Evolutionary conservation across 106 monocot genomes (phyloP).

Genomic region (Iris macrosiphon): DNA sequence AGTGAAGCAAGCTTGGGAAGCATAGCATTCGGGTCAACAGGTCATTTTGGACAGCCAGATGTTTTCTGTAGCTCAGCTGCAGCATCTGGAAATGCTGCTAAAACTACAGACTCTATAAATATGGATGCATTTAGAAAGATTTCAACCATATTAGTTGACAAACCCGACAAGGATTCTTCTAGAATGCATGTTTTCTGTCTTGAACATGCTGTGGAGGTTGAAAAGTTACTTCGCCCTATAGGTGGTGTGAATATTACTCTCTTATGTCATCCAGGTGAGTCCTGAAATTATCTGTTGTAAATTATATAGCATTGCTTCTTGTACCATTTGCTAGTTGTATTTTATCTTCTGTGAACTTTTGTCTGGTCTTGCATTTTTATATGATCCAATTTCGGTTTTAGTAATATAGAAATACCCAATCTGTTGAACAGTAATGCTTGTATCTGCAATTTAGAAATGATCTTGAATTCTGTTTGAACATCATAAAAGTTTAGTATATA

Average conservation of each 20-base stretch:
- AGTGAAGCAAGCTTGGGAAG: conserved; percentile 6
- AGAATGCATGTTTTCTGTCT: conserved; percentile 92
- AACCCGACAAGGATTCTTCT: conserved; percentile 66
- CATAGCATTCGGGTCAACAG: not conserved
- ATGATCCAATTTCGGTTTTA: no score
- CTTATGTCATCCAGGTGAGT: conserved; percentile 82
- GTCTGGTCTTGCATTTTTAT: no score
- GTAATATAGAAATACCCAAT: no score
- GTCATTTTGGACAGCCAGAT: not conserved
- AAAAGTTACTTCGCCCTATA: conserved; percentile 39
- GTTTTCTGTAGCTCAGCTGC: conserved; percentile 4
- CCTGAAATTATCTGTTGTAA: not conserved
- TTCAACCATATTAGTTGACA: conserved; percentile 11
- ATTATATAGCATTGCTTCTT: not conserved
- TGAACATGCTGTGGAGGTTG: conserved; percentile 73
- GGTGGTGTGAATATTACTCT: conserved; percentile 71
- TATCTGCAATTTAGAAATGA: no score
- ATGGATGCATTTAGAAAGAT: conserved; percentile 12
- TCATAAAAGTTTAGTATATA: no score
- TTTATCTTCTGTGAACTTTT: no score
- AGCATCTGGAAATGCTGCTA: conserved; percentile 4
- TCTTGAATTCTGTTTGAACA: no score
- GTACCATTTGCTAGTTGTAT: no score
- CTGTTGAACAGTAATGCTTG: no score
- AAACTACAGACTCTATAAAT: conserved; percentile 1